Evolutionary conservation across 495 filamentous ascomycete species (phyloP).

Genomic region (Thermochaetoides thermophila): DNA sequence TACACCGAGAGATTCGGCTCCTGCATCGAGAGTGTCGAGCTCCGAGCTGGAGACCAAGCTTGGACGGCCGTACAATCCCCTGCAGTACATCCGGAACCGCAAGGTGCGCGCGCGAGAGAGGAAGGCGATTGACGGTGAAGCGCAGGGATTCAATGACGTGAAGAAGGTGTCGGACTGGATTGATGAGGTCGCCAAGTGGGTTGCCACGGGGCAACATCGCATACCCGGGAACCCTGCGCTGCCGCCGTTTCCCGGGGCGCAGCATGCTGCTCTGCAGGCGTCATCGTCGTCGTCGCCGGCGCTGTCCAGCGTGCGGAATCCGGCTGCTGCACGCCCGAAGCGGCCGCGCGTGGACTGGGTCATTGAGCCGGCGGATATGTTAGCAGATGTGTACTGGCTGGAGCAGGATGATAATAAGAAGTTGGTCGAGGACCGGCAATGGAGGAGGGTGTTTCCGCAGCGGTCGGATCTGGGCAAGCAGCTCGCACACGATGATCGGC

Average conservation of each 20-base stretch:
- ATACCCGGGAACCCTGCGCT: slow-evolving; percentile 37
- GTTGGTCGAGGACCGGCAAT: slow-evolving; percentile 58
- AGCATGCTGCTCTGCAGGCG: slow-evolving; percentile 17
- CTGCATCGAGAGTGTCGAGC: slow-evolving; percentile 4
- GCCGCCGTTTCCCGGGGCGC: slow-evolving; percentile 38
- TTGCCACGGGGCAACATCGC: slow-evolving; percentile 18
- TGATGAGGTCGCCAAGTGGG: slow-evolving; percentile 43
- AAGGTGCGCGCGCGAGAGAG: slow-evolving; percentile 62
- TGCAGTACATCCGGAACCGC: slow-evolving; percentile 77
- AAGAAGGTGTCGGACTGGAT: slow-evolving; percentile 59
- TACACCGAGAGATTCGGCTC: slow-evolving; percentile 16
- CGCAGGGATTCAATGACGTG: slow-evolving; percentile 63
- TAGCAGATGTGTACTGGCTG: slow-evolving; percentile 77
- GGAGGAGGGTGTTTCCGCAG: slow-evolving; percentile 50
- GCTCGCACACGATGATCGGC: slow-evolving; percentile 10
- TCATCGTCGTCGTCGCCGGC: slow-evolving; percentile 20
- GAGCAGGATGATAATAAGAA: slow-evolving; percentile 62
- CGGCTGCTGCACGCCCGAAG: slow-evolving; percentile 33
- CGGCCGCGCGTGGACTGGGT: slow-evolving; percentile 67
- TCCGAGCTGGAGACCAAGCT: slow-evolving; percentile 14
- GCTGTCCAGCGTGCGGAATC: too few relatives aligned
- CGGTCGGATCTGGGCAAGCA: slow-evolving; percentile 12
- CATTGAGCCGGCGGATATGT: slow-evolving; percentile 59
- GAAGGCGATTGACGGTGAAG: slow-evolving; percentile 50
- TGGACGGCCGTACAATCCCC: slow-evolving; percentile 64